Base-by-base conservation (phyloP, 1,284 basidiomycete genomes). In the Cryptococcus wingfieldii region DNA sequence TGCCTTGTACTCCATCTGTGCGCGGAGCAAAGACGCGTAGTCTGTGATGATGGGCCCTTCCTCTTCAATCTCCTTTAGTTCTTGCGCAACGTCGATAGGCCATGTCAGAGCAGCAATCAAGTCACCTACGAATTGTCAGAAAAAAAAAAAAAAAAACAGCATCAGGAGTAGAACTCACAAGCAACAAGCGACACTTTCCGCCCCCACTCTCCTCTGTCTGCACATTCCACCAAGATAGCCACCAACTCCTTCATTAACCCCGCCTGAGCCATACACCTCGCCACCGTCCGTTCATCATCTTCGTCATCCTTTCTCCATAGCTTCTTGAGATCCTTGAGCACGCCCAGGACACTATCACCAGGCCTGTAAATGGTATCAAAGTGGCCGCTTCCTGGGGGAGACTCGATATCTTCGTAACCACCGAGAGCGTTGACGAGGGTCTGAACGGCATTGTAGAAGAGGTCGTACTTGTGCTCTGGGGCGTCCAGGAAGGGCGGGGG, bases 41-140 rank as follows among this genome's bases (percentile, higher is more conserved):
- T 97, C 93, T 16, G 89, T 84, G 18, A 85, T 83, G 56, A 82
- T 83, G 68, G 88, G 86, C 28, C 83, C 86, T 50, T 90, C 87
- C 53, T 79, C 80, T 68, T 90, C 87, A 49, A 93, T 81, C 69
- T 96, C 93, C 70, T 88, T 89, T 59, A 97, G 79, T 76, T 97
- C 94, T 66, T 89, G 86, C 1, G 89, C 88, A 58, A 96, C 80
- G 76, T 97, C 90, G 57, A 97, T 94, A 1, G 94, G 94, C 93
- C 93, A 97, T 4, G 92, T 97, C 86, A 97, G 88, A 0, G 92
- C 91, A 0, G 90, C 89, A 68, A 95, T 86, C 27, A 97, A 80
- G 71, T 97, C 94, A 7, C 85, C 80, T 80, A 61, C 37, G 16
- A 2, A 31, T 25, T 13, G 27, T 39, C 28, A 46, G 39, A 13